Percentiles rank a stretch among this genome's conserved stretches.
Evolutionary conservation across 208 protist species (phyloP).

Genomic region (Trypanosomatidae sp.): DNA sequence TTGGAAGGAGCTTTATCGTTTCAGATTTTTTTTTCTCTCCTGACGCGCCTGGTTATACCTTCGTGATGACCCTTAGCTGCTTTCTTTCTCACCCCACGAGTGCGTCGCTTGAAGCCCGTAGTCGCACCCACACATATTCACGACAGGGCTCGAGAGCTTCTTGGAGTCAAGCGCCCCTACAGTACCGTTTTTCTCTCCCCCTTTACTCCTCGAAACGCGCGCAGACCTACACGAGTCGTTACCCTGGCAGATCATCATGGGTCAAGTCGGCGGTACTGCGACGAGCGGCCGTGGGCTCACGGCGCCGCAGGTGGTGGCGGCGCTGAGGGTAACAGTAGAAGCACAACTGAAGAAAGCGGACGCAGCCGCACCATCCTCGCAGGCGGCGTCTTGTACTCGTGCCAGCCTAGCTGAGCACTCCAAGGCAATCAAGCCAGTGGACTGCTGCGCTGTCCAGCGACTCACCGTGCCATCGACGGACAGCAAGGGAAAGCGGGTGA

Average conservation of each 20-base stretch:
- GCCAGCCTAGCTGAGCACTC: constrained; percentile 15
- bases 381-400: constrained; percentile 12
- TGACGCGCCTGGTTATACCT: background rate
- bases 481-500: background rate
- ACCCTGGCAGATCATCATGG: constrained; percentile 16
- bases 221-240: background rate
- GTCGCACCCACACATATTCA: background rate
- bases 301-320: constrained; percentile 56
- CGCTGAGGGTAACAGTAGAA: constrained; percentile 31
- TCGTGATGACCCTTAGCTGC: too few species aligned
- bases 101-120: background rate
- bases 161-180: background rate
- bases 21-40: background rate
- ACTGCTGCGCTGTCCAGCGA: constrained; percentile 30
- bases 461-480: constrained; percentile 20
- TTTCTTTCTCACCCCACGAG: too few species aligned
- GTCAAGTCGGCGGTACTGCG: constrained; percentile 37
- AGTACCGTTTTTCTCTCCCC: background rate
- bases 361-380: constrained; percentile 7
- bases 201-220: background rate
- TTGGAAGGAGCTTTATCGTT: background rate
- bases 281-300: constrained; percentile 78
- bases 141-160: background rate
- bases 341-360: constrained; percentile 25
- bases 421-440: constrained; percentile 17